phyloP scores from a whole-genome alignment of 2,329 filamentous ascomycete genomes.

The Chaetomium sp. region DNA sequence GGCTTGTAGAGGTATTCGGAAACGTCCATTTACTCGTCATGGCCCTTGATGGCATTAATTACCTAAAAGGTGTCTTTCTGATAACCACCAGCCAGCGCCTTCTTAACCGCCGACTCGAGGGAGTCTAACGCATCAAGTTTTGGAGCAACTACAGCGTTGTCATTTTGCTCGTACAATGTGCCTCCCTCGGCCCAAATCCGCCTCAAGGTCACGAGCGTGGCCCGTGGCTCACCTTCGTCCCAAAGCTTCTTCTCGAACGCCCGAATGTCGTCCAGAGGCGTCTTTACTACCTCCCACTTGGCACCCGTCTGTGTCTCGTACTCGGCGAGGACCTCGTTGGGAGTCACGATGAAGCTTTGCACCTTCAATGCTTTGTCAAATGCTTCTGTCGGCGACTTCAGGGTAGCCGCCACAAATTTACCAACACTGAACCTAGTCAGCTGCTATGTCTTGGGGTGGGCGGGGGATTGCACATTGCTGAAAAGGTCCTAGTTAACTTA shows the following conservation, averaged over 20 bases:
- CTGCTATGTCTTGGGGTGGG: neutral
- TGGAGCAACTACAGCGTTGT: constrained; percentile 54
- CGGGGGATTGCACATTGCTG: neutral
- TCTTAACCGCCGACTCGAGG: constrained; percentile 33
- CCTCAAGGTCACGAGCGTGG: constrained; percentile 53
- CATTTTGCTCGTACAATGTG: constrained; percentile 62
- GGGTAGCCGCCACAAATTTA: constrained; percentile 55
- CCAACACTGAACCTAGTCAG: constrained; percentile 48
- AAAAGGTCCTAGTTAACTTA: constrained; percentile 33
- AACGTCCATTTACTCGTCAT: neutral
- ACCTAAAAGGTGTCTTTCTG: constrained; percentile 21
- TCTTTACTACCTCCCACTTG: constrained; percentile 50
- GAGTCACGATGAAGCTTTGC: constrained; percentile 64
- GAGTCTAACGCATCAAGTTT: constrained; percentile 44
- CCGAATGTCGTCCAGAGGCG: constrained; percentile 46
- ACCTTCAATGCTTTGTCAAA: constrained; percentile 56
- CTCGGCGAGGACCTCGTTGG: constrained; percentile 56
- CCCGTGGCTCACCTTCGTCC: constrained; percentile 44
- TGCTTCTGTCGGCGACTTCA: constrained; percentile 49
- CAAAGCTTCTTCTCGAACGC: constrained; percentile 54
- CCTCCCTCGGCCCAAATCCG: constrained; percentile 69
- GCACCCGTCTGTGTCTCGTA: constrained; percentile 59
- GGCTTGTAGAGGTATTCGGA: neutral
- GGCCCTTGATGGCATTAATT: neutral
- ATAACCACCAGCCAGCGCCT: constrained; percentile 21